Evolutionary conservation across 2,329 filamentous ascomycete genomes (phyloP), one percentile per base, ranked within the genome.

Genomic region (Aspergillus sp.): DNA sequence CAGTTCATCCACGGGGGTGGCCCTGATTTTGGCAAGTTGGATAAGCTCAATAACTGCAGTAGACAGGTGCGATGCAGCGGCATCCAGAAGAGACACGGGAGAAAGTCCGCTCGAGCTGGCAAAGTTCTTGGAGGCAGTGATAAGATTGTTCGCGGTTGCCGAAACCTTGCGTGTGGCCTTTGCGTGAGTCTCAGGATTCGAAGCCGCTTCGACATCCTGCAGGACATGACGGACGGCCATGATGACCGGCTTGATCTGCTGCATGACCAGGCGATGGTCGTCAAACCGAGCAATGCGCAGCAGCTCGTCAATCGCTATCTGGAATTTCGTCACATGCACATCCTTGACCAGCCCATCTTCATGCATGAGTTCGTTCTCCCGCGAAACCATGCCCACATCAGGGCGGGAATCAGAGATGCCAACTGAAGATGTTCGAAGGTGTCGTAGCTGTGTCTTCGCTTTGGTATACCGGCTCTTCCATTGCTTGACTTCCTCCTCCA

Each of bases 111-210:
- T 83, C 1, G 89, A 84, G 8, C 81, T 78, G 30, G 87, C 85
- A 65, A 93, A 95, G 61, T 95, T 95, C 71, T 94, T 95, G 30
- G 88, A 86, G 1, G 91, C 89, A 2, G 91, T 97, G 58, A 97
- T 96, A 45, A 98, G 75, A 60, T 91, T 93, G 73, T 97, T 97
- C 39, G 93, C 90, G 1, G 91, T 95, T 2, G 86, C 85, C n/a
- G 90, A 94, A 3, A 97, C 86, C 46, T 85, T 85, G 39, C 81
- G 78, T 67, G 88, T 94, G 48, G 94, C 76, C 64, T 85, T 89
- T 27, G 75, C 72, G 51, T 82, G 81, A 78, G 27, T 80, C 77
- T 69, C 76, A 2, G 74, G 66, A 9, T 78, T 73, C 37, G 79
- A 76, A 42, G 84, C 82, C 45, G 66, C 53, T 43, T 78, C 74